Evolutionary conservation across 306 rosid genomes (phyloP).

Genomic region (Pyrus pyrifolia): DNA sequence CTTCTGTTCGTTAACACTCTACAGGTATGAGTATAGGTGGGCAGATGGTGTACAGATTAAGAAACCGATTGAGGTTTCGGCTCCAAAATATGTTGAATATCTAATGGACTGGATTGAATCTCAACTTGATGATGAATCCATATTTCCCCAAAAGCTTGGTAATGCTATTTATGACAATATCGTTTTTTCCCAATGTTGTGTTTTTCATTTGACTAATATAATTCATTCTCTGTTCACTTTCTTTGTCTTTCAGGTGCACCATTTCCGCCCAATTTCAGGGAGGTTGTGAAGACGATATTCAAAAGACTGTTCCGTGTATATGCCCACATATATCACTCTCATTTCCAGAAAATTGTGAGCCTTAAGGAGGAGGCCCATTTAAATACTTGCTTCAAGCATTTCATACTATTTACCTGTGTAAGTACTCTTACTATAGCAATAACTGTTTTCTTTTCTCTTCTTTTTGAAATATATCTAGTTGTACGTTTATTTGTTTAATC

Average conservation of each 20-base stretch:
- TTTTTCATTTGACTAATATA: conserved; percentile 8
- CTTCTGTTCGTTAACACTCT: conserved; percentile 4
- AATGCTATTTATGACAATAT: neutral
- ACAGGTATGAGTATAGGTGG: conserved; percentile 97
- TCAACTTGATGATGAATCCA: conserved; percentile 97
- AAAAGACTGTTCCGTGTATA: conserved; percentile 94
- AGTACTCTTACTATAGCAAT: conserved; percentile 23
- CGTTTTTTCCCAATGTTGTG: neutral
- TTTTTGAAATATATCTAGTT: neutral
- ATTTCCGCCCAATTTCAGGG: conserved; percentile 87
- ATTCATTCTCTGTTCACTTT: neutral
- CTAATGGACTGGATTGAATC: conserved; percentile 98
- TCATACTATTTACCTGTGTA: conserved; percentile 94
- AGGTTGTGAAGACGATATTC: conserved; percentile 96
- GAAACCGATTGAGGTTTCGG: conserved; percentile 98
- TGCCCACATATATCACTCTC: conserved; percentile 98
- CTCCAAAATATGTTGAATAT: conserved; percentile 98
- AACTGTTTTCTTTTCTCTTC: neutral
- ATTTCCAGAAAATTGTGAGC: conserved; percentile 98
- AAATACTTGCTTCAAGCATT: conserved; percentile 99
- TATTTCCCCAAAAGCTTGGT: conserved; percentile 99
- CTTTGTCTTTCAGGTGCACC: conserved; percentile 62
- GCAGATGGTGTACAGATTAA: conserved; percentile 98
- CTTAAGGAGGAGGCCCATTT: conserved; percentile 99
- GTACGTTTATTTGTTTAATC: neutral